phyloP scores from a whole-genome alignment of 495 filamentous ascomycete genomes.

The Hyaloscypha variabilis region DNA sequence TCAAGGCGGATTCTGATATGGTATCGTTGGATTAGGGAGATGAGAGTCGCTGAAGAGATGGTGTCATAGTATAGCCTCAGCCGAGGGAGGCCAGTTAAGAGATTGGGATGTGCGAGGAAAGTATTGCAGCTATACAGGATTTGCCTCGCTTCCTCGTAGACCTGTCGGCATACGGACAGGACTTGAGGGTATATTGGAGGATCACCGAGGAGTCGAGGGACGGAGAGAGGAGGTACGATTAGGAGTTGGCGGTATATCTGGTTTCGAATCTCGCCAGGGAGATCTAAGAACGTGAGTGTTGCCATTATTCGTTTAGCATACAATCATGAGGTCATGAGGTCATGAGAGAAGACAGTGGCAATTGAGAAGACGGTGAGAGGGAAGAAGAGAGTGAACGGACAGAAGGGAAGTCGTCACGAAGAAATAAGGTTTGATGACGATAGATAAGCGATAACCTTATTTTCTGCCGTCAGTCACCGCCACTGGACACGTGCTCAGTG shows the following conservation, averaged over 20 bases:
- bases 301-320: slow-evolving; percentile 4
- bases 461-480: background rate
- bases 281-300: slow-evolving; percentile 39
- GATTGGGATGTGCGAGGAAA: slow-evolving; percentile 53
- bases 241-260: slow-evolving; percentile 51
- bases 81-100: slow-evolving; percentile 46
- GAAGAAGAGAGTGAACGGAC: background rate
- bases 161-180: slow-evolving; percentile 41
- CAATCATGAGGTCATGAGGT: slow-evolving; percentile 1
- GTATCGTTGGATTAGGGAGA: slow-evolving; percentile 43
- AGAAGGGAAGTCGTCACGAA: background rate
- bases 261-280: slow-evolving; percentile 54
- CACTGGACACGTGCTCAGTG: background rate
- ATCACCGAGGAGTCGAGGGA: slow-evolving; percentile 11
- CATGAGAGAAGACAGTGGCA: slow-evolving; percentile 6
- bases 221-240: slow-evolving; percentile 32
- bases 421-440: background rate
- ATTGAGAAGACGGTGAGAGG: background rate
- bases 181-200: slow-evolving; percentile 41
- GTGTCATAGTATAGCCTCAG: slow-evolving; percentile 38
- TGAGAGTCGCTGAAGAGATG: slow-evolving; percentile 34
- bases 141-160: slow-evolving; percentile 44
- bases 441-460: slow-evolving; percentile 9
- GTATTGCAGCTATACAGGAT: slow-evolving; percentile 52
- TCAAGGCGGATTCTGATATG: slow-evolving; percentile 50